phyloP scores from a whole-genome alignment of 192 early-diverging fungal genomes.

The Coemansia sp. region DNA sequence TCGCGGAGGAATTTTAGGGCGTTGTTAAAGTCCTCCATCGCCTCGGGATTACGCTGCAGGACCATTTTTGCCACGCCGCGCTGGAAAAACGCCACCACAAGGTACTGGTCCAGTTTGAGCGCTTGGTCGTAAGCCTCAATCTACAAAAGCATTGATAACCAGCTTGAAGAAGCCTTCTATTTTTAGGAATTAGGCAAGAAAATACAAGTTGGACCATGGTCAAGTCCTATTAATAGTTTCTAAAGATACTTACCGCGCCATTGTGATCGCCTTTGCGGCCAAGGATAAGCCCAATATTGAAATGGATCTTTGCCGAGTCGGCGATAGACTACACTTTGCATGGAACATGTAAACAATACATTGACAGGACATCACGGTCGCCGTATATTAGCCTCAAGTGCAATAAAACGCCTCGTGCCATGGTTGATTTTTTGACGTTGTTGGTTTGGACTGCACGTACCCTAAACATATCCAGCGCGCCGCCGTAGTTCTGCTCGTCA shows the following conservation, averaged over 20 bases:
- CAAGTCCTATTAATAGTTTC: slow-evolving; percentile 21
- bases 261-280: slow-evolving; percentile 74
- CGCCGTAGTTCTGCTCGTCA: slow-evolving; percentile 71
- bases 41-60: slow-evolving; percentile 66
- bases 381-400: neutral
- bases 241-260: slow-evolving; percentile 73
- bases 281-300: slow-evolving; percentile 89
- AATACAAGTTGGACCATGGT: neutral
- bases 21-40: slow-evolving; percentile 79
- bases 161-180: neutral
- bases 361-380: neutral
- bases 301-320: slow-evolving; percentile 93
- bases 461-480: slow-evolving; percentile 69
- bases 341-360: neutral
- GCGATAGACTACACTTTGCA: slow-evolving; percentile 62
- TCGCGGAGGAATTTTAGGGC: slow-evolving; percentile 79
- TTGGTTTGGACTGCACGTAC: slow-evolving; percentile 52
- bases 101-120: slow-evolving; percentile 80
- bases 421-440: neutral
- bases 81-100: slow-evolving; percentile 93
- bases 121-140: slow-evolving; percentile 74
- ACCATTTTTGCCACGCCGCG: slow-evolving; percentile 85
- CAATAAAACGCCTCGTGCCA: neutral
- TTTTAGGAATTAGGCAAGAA: neutral
- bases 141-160: slow-evolving; percentile 52